A percentile compares a stretch with the other conserved stretches of the same genome.
These are phyloP conservation scores for Grifola frondosa DNA, from an alignment of 1,284 basidiomycete species.

Conservation along the genomic window DNA sequence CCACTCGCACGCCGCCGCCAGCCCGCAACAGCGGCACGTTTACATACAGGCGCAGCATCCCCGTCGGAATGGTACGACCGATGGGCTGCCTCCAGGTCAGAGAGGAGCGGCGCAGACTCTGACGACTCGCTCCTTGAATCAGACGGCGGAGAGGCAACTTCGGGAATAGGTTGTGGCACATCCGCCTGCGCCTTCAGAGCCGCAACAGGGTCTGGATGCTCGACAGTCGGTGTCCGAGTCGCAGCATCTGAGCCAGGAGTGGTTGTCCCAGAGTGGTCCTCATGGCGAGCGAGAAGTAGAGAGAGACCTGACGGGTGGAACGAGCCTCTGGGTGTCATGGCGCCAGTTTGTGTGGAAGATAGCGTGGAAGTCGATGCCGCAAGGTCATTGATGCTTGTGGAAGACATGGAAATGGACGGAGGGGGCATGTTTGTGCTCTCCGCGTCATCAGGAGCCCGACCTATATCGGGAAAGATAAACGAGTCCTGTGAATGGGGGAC, in stretches of 20 bases:
- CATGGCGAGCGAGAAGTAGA: slow-evolving; percentile 36
- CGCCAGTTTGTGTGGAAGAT: slow-evolving; percentile 25
- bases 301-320: slow-evolving; percentile 43
- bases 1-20: neutral
- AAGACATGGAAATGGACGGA: slow-evolving; percentile 30
- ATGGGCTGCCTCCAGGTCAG: slow-evolving; percentile 27
- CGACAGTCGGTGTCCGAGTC: slow-evolving; percentile 39
- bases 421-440: slow-evolving; percentile 10
- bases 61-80: slow-evolving; percentile 24
- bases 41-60: slow-evolving; percentile 13
- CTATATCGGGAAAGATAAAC: slow-evolving; percentile 40
- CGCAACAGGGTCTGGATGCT: slow-evolving; percentile 61
- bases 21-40: slow-evolving; percentile 12
- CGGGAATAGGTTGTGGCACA: neutral
- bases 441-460: slow-evolving; percentile 12
- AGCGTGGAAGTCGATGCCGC: slow-evolving; percentile 36
- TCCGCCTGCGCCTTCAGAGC: neutral
- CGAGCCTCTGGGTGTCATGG: slow-evolving; percentile 22
- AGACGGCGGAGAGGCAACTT: neutral
- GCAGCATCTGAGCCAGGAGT: slow-evolving; percentile 33
- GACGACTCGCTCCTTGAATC: slow-evolving; percentile 7
- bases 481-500: slow-evolving; percentile 26
- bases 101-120: slow-evolving; percentile 25
- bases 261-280: slow-evolving; percentile 7
- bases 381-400: slow-evolving; percentile 25